Conservation (phyloP, 1,284 basidiomycete genomes). For the Taiwanofungus camphoratus region DNA sequence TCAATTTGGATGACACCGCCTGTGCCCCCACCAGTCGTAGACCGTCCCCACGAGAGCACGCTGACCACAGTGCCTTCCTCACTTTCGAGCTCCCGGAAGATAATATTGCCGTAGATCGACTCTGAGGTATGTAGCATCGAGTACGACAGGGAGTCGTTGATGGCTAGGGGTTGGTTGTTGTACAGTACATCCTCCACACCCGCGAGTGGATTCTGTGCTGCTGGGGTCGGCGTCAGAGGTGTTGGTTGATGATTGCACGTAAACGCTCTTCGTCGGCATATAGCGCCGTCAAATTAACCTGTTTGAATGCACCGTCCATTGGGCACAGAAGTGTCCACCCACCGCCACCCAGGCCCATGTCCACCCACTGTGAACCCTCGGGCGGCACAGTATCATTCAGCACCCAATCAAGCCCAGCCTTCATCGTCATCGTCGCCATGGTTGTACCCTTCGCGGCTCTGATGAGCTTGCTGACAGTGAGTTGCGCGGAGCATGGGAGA, state of each 20-base stretch:
- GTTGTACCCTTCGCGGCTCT: constrained; percentile 83
- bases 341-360: constrained; percentile 39
- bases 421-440: constrained; percentile 80
- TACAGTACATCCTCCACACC: constrained; percentile 36
- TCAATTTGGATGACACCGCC: constrained; percentile 92
- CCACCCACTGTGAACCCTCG: constrained; percentile 53
- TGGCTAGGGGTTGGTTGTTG: constrained; percentile 64
- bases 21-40: constrained; percentile 59
- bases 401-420: constrained; percentile 86
- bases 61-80: constrained; percentile 39
- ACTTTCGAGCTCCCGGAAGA: constrained; percentile 62
- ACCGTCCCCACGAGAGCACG: constrained; percentile 80
- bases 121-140: constrained; percentile 51
- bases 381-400: constrained; percentile 80
- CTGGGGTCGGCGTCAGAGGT: constrained; percentile 44
- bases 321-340: constrained; percentile 89
- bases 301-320: constrained; percentile 87
- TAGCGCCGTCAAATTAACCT: constrained; percentile 80
- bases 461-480: constrained; percentile 87
- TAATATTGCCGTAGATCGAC: constrained; percentile 74
- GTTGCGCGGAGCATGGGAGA: constrained; percentile 84
- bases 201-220: too few species aligned
- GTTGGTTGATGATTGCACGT: constrained; percentile 75
- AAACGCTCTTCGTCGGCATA: constrained; percentile 59
- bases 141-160: constrained; percentile 71